Conservation (phyloP, 129 eudicot genomes). For the Arctium lappa region DNA sequence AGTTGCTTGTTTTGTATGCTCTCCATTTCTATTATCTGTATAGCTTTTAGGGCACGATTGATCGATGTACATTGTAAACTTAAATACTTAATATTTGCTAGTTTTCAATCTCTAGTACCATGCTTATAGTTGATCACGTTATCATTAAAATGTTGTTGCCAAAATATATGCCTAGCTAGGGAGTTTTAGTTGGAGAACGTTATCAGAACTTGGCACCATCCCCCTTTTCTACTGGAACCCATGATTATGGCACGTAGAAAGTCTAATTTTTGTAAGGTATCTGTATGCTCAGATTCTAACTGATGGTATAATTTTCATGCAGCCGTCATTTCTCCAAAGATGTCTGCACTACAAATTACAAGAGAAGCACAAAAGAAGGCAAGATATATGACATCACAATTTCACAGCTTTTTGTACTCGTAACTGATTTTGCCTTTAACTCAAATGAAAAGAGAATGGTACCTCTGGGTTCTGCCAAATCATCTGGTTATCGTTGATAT, state of each 20-base stretch:
- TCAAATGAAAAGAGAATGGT: neutral
- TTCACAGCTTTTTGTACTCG: neutral
- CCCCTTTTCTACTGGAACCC: neutral
- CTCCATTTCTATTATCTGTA: neutral
- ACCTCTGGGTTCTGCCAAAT: neutral
- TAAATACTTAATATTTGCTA: neutral
- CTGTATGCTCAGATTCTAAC: slow-evolving; percentile 22
- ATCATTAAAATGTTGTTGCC: neutral
- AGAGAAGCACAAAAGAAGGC: slow-evolving; percentile 76
- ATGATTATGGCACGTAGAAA: slow-evolving; percentile 3
- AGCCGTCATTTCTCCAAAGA: slow-evolving; percentile 87
- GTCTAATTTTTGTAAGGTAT: neutral
- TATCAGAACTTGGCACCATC: neutral
- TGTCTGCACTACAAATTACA: slow-evolving; percentile 71
- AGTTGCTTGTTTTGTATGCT: slow-evolving; percentile 8
- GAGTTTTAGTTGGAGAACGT: neutral
- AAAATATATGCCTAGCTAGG: neutral
- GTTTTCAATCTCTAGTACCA: neutral
- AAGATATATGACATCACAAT: slow-evolving; percentile 7
- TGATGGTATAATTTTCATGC: slow-evolving; percentile 27
- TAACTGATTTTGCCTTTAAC: neutral
- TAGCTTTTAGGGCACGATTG: slow-evolving; percentile 2
- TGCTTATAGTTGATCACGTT: neutral
- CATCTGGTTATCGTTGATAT: neutral
- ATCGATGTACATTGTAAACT: neutral